phyloP scores from a whole-genome alignment of 2,329 filamentous ascomycete species.

The Arthrobotrys iridis region DNA sequence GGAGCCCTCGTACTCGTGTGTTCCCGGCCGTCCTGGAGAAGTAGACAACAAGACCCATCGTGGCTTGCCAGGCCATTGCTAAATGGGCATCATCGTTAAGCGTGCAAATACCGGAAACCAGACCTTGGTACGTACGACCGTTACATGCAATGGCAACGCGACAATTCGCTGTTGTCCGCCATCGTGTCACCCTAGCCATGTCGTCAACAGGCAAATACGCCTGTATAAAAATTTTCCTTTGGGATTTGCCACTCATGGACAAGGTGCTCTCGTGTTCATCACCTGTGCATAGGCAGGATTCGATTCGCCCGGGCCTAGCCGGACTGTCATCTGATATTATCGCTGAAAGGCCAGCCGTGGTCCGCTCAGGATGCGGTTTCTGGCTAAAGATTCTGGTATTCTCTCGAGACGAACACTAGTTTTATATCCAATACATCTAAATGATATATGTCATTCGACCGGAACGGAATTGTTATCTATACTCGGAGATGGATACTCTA shows the following conservation, averaged over 20 bases:
- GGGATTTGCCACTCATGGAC: slow-evolving; percentile 33
- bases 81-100: slow-evolving; percentile 7
- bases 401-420: slow-evolving; percentile 30
- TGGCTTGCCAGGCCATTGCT: slow-evolving; percentile 33
- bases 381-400: slow-evolving; percentile 19
- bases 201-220: not conserved
- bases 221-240: not conserved
- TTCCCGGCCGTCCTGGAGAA: slow-evolving; percentile 52
- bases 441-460: not conserved
- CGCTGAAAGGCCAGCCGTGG: not conserved
- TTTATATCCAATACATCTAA: not conserved
- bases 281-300: not conserved
- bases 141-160: slow-evolving; percentile 42
- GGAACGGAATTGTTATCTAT: not conserved
- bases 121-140: not conserved
- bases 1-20: slow-evolving; percentile 53
- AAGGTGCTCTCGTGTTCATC: slow-evolving; percentile 27
- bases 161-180: slow-evolving; percentile 9
- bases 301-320: slow-evolving; percentile 23
- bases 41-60: slow-evolving; percentile 18
- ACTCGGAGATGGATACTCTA: not conserved
- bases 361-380: not conserved
- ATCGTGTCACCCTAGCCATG: slow-evolving; percentile 31
- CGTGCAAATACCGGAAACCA: slow-evolving; percentile 7
- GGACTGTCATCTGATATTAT: slow-evolving; percentile 33